Base-by-base conservation (phyloP, 2,329 filamentous ascomycete genomes). In the Clarireedia monteithiana region DNA sequence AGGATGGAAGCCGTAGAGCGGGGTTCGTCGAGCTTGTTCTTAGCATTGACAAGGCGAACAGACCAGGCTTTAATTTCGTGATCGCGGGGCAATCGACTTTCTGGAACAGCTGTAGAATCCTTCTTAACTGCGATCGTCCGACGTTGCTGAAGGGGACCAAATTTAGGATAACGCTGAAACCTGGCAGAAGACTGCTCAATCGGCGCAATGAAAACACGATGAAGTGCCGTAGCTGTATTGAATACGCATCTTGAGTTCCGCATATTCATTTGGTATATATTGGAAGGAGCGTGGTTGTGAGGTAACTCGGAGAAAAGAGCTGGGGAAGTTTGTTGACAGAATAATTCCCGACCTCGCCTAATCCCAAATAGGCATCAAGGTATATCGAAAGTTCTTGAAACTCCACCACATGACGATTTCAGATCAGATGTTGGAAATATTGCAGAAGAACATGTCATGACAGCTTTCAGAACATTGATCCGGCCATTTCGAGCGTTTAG, bases 211-310 rank as follows among this genome's bases (percentile, higher is more conserved):
- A 80, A 77, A 48, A 78, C 73, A 53, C 72, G 70, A 47, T 74
- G 72, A 5, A 81, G 72, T 58, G 76, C 75, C 38, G 69, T 63
- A n/a, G 73, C 72, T 51, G 75, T 72, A 60, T 71, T 74, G 65
- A 73, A 74, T 44, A 76, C 49, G 49, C 63, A 65, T 56, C 53
- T 66, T 49, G 63, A 57, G 50, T 34, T 63, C 20, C 57, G 55
- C 65, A 68, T 68, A 15, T 9, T 64, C 48, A n/a, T 9, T 53
- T 1, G 14, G 9, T 27, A 5, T 15, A 24, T 6, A 17, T 1
- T 14, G 17, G 10, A 6, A 40, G 4, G 17, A 30, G 9, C 24
- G 36, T 34, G 5, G 20, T 49, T 42, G 53, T 14, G 39, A 36
- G 38, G 7, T 10, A 50, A 24, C 36, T 49, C 27, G 26, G 5